Conservation (phyloP, 23 red algal genomes). For the Gracilariopsis chorda region DNA sequence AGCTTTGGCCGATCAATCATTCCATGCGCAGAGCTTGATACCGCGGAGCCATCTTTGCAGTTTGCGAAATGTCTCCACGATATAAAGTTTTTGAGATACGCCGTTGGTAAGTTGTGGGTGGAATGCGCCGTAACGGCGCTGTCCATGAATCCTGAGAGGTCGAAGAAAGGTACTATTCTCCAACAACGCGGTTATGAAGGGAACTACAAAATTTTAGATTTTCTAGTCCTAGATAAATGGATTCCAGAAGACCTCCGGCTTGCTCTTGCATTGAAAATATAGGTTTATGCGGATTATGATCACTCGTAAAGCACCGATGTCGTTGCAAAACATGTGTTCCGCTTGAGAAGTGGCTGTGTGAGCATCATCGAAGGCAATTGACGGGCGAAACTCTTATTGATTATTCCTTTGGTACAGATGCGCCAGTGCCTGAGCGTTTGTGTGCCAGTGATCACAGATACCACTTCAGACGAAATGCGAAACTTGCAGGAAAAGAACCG, state of each 20-base stretch:
- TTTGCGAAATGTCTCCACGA: conserved; percentile 55
- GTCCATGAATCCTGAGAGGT: neutral
- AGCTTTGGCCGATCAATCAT: conserved; percentile 77
- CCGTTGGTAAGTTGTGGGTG: conserved; percentile 26
- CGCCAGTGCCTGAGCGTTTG: conserved; percentile 32
- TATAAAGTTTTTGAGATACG: conserved; percentile 53
- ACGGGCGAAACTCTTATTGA: conserved; percentile 28
- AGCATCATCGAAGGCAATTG: conserved; percentile 31
- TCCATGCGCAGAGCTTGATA: conserved; percentile 31
- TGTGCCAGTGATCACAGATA: neutral
- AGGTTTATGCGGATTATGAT: conserved; percentile 23
- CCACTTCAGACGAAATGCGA: conserved; percentile 41
- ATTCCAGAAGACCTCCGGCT: conserved; percentile 53
- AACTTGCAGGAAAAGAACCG: conserved; percentile 18
- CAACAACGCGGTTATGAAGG: conserved; percentile 48
- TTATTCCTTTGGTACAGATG: conserved; percentile 58
- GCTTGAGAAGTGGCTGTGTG: conserved; percentile 30
- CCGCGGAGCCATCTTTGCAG: conserved; percentile 7
- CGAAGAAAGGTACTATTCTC: conserved; percentile 42
- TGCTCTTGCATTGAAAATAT: conserved; percentile 45
- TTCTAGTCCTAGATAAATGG: conserved; percentile 41
- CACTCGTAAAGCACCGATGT: conserved; percentile 5
- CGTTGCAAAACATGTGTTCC: conserved; percentile 47
- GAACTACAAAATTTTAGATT: conserved; percentile 52
- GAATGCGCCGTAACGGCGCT: conserved; percentile 36